These are phyloP conservation scores for Helenozyma rhizophorensis DNA, from an alignment of 805 yeast genomes.

Conservation along the genomic window DNA sequence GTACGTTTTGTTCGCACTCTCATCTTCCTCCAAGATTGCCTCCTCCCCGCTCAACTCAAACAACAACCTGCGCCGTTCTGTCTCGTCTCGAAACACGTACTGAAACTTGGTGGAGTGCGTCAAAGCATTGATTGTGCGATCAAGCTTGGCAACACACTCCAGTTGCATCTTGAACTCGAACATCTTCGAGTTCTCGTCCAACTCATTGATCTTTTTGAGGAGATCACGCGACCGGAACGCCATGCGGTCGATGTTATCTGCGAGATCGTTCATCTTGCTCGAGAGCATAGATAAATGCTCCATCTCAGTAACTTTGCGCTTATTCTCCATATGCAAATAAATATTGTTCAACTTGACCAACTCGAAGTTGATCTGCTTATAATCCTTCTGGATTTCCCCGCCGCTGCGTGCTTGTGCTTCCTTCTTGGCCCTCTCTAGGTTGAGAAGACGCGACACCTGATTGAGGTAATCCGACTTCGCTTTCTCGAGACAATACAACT, in stretches of 20 bases:
- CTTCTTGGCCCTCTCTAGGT: slow-evolving; percentile 2
- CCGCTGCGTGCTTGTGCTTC: not conserved
- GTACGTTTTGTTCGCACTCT: slow-evolving; percentile 1
- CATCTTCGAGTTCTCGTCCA: slow-evolving; percentile 29
- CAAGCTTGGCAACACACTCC: slow-evolving; percentile 24
- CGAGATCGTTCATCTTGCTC: slow-evolving; percentile 25
- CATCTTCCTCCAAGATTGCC: slow-evolving; percentile 5
- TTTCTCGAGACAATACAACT: slow-evolving; percentile 5
- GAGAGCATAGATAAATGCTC: slow-evolving; percentile 27
- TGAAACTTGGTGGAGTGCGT: slow-evolving; percentile 29
- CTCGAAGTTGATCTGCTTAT: slow-evolving; percentile 27
- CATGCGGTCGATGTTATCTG: slow-evolving; percentile 34
- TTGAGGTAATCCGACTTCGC: slow-evolving; percentile 6
- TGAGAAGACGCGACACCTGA: slow-evolving; percentile 1
- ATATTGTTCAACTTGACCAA: slow-evolving; percentile 24
- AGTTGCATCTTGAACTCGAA: slow-evolving; percentile 26
- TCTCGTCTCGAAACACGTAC: slow-evolving; percentile 23
- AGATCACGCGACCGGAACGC: slow-evolving; percentile 40
- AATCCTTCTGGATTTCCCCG: slow-evolving; percentile 14
- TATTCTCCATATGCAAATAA: slow-evolving; percentile 22
- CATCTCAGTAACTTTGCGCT: slow-evolving; percentile 23
- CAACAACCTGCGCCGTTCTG: slow-evolving; percentile 26
- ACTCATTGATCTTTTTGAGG: slow-evolving; percentile 35
- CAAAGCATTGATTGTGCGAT: slow-evolving; percentile 21
- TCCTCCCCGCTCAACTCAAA: slow-evolving; percentile 24